Evolutionary conservation across 1,284 basidiomycete genomes (phyloP), one percentile per base, ranked within the genome.

Genomic region (Thecaphora thlaspeos): DNA sequence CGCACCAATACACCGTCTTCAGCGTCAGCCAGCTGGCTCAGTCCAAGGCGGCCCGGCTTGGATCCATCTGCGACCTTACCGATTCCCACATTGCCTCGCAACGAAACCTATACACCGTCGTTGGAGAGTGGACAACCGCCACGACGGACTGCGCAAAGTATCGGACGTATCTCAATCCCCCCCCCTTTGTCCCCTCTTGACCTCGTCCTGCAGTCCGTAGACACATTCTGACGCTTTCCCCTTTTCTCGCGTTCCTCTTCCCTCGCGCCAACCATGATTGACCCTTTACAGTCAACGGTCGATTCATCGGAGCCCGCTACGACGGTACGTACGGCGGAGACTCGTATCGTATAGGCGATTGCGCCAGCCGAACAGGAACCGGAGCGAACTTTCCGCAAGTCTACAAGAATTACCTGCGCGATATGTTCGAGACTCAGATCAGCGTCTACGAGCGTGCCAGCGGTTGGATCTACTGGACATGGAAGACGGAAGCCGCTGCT

Each of bases 61-160:
- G 50, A 43, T 63, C 54, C 45, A 64, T 68, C 55, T 78, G 75
- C 55, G 50, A 40, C 24, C 51, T 61, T 37, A 48, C 45, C 8
- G 43, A 48, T 43, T 53, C 68, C 18, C 52, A 53, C 14, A 50
- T 51, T 3, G 55, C 63, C 3, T 67, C 73, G 34, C 41, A 58
- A 36, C 48, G 64, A 22, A 66, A 66, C 44, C 68, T 75, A 2
- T 75, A 54, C 43, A 68, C 68, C 23, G 40, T 79, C 24, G 65
- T 78, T 7, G 78, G 77, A 26, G 78, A 79, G 53, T 79, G 78
- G 79, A 45, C 72, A 71, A 32, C 67, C 4, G 89, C 89, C 0
- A 80, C 84, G 46, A 92, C 86, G 10, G 92, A 95, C 77, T 95
- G 91, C 71, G 90, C 91, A 22, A 86, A 81, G 70, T 91, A 86